A percentile compares a stretch with the other conserved stretches of the same genome.
Conservation (phyloP, 768 basidiomycete species). For the Xanthoconium stramineum region DNA sequence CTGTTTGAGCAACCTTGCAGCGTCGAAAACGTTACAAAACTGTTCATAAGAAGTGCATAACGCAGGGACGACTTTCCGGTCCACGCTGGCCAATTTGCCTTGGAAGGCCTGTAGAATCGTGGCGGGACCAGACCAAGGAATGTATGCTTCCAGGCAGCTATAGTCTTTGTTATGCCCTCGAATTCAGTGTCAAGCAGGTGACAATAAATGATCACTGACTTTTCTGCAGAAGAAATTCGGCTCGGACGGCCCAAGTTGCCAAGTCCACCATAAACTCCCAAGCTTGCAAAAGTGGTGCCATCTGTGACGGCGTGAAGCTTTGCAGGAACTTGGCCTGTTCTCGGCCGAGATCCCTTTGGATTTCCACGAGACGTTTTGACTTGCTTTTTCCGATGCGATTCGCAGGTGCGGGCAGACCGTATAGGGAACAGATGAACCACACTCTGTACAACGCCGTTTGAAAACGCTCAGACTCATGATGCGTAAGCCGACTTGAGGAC, state of each 20-base stretch:
- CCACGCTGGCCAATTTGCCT: slow-evolving; percentile 5
- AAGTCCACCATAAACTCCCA: slow-evolving; percentile 11
- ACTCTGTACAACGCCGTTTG: slow-evolving; percentile 28
- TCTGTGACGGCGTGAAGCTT: not conserved
- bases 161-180: not conserved
- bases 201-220: not conserved
- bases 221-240: slow-evolving; percentile 8
- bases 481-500: slow-evolving; percentile 28
- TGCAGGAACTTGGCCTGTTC: slow-evolving; percentile 9
- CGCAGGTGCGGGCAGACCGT: slow-evolving; percentile 11
- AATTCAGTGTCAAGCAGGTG: not conserved
- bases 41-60: slow-evolving; percentile 6
- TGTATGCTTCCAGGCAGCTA: slow-evolving; percentile 6
- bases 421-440: slow-evolving; percentile 19
- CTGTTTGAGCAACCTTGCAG: not conserved
- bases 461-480: slow-evolving; percentile 33
- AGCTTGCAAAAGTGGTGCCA: not conserved
- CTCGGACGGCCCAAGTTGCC: slow-evolving; percentile 7
- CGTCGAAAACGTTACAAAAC: not conserved
- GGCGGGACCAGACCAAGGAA: slow-evolving; percentile 13
- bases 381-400: slow-evolving; percentile 10
- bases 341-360: not conserved
- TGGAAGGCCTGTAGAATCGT: slow-evolving; percentile 11
- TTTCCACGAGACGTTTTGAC: slow-evolving; percentile 1
- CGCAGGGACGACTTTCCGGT: slow-evolving; percentile 8